Evolutionary conservation across 2,329 filamentous ascomycete species (phyloP).

Genomic region (Xylaria sp.): DNA sequence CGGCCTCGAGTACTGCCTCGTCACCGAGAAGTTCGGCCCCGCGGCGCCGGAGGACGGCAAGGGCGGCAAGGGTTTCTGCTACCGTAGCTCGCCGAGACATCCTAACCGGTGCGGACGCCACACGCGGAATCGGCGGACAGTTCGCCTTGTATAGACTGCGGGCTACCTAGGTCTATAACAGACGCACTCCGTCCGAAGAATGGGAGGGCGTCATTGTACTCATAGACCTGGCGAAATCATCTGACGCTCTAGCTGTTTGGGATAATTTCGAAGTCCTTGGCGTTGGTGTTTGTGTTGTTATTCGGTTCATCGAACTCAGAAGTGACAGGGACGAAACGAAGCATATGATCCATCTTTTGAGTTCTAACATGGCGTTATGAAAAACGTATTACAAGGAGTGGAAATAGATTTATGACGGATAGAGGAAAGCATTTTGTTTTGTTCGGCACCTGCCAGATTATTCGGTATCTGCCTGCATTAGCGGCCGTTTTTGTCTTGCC

Average conservation of each 20-base stretch:
- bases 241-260: not conserved
- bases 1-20: constrained; percentile 67
- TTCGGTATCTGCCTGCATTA: constrained; percentile 5
- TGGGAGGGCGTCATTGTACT: not conserved
- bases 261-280: not conserved
- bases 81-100: constrained; percentile 69
- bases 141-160: constrained; percentile 44
- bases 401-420: constrained; percentile 4
- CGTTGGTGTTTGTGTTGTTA: not conserved
- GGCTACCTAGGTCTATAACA: not conserved
- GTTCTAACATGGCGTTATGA: not conserved
- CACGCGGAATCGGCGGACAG: constrained; percentile 48
- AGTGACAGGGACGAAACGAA: not conserved
- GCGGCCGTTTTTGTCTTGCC: constrained; percentile 1
- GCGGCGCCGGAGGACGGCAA: constrained; percentile 53
- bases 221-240: not conserved
- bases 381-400: not conserved
- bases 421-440: constrained; percentile 1
- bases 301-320: not conserved
- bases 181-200: not conserved
- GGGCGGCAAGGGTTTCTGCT: constrained; percentile 63
- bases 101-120: constrained; percentile 68
- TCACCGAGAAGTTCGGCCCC: constrained; percentile 66
- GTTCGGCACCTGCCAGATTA: not conserved
- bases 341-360: not conserved